Percentiles rank a stretch among this genome's conserved stretches.
Evolutionary conservation across 768 basidiomycete species (phyloP).

Genomic region (Pleurotus giganteus): DNA sequence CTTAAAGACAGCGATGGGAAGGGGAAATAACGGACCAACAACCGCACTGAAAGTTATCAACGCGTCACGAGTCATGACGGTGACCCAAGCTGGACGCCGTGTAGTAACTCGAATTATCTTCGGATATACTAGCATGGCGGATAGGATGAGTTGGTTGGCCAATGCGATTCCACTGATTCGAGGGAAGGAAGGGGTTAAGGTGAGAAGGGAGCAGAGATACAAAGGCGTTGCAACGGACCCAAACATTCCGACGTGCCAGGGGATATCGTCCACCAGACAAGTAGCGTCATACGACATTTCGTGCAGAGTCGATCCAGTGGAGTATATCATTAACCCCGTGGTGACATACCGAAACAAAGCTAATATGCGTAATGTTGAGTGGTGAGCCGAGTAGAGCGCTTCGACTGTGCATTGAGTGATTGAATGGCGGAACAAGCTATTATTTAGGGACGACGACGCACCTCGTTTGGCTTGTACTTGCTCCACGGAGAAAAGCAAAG

Average conservation of each 20-base stretch:
- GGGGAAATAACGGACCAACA: not conserved
- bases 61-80: slow-evolving; percentile 1
- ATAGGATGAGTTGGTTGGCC: slow-evolving; percentile 2
- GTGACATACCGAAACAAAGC: not conserved
- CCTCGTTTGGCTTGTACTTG: slow-evolving; percentile 3
- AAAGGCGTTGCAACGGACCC: not conserved
- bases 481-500: not conserved
- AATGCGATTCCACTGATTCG: not conserved
- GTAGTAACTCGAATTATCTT: not conserved
- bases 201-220: not conserved
- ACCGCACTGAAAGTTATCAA: not conserved
- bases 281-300: not conserved
- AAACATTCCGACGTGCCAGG: slow-evolving; percentile 1
- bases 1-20: too few relatives aligned
- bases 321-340: not conserved
- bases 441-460: not conserved
- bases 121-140: not conserved
- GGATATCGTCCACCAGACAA: not conserved
- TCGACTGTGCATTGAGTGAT: not conserved
- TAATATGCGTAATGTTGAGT: not conserved
- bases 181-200: too few relatives aligned
- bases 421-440: not conserved
- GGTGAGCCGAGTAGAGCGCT: not conserved
- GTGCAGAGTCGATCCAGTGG: not conserved
- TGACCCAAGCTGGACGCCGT: not conserved